Evolutionary conservation across 2,329 filamentous ascomycete species (phyloP).

Genomic region (Colletotrichum sp.): DNA sequence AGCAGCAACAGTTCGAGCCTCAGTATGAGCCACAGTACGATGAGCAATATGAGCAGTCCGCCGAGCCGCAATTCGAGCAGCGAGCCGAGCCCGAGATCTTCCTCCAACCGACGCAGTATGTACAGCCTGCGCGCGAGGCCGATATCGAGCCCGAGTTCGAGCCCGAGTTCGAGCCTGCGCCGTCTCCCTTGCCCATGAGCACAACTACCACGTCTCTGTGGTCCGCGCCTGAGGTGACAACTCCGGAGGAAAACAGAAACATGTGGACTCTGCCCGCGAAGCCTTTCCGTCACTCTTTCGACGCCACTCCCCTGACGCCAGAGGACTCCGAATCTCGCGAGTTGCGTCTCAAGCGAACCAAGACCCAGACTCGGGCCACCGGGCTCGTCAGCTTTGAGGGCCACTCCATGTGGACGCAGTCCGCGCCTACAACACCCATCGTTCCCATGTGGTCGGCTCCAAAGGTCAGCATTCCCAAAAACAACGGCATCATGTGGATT

Average conservation of each 20-base stretch:
- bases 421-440: not conserved
- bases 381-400: constrained; percentile 15
- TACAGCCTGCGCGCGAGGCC: not conserved
- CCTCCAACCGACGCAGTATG: not conserved
- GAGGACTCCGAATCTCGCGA: constrained; percentile 9
- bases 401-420: constrained; percentile 13
- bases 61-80: constrained; percentile 16
- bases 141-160: not conserved
- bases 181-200: not conserved
- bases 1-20: not conserved
- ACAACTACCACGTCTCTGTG: not conserved
- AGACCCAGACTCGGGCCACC: not conserved
- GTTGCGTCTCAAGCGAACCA: constrained; percentile 1
- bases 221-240: not conserved
- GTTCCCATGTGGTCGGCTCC: constrained; percentile 12
- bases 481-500: constrained; percentile 2
- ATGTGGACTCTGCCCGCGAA: constrained; percentile 1
- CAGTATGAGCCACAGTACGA: not conserved
- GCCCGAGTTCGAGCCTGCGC: not conserved
- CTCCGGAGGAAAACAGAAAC: not conserved
- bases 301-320: not conserved
- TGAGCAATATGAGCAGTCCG: not conserved
- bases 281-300: not conserved
- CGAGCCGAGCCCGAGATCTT: constrained; percentile 11
- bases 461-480: not conserved